These are phyloP conservation scores for Mycena rosella DNA, from an alignment of 768 basidiomycete genomes.

Conservation along the genomic window DNA sequence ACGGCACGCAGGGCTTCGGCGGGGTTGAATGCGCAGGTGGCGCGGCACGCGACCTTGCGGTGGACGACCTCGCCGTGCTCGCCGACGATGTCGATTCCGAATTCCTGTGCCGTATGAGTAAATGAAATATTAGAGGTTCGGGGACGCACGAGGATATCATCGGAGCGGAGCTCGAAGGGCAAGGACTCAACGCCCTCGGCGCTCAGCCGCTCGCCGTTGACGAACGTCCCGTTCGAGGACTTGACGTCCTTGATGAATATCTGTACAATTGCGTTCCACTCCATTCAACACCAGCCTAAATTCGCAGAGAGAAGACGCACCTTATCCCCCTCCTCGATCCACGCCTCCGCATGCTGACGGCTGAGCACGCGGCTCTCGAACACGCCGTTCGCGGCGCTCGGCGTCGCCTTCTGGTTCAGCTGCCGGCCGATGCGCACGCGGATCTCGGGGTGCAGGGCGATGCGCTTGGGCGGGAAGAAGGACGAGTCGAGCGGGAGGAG, in stretches of 20 bases:
- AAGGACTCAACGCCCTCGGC: constrained; percentile 70
- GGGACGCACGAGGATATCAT: constrained; percentile 56
- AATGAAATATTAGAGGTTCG: no score
- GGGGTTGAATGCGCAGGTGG: constrained; percentile 63
- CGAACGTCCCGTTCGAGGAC: constrained; percentile 79
- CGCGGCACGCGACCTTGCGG: constrained; percentile 77
- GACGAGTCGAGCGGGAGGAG: no score
- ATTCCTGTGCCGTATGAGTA: constrained; percentile 58
- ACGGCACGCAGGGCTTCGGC: no score
- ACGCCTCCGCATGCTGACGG: no score
- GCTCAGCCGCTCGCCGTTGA: constrained; percentile 74
- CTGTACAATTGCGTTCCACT: background rate
- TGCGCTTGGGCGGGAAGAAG: no score
- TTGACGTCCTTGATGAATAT: constrained; percentile 77
- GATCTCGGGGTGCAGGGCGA: constrained; percentile 35
- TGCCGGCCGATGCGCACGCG: constrained; percentile 71
- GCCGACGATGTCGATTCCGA: constrained; percentile 79
- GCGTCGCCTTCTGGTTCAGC: constrained; percentile 75
- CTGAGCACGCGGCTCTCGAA: constrained; percentile 58
- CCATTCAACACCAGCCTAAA: background rate
- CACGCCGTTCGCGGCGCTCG: constrained; percentile 43
- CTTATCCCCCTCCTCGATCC: constrained; percentile 59
- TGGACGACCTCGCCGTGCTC: constrained; percentile 79
- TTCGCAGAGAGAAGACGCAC: background rate
- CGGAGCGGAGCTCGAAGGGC: constrained; percentile 72